Percentiles rank a stretch among this genome's conserved stretches.
Conservation (phyloP, 2,329 filamentous ascomycete genomes). For the Neofusicoccum sp. region DNA sequence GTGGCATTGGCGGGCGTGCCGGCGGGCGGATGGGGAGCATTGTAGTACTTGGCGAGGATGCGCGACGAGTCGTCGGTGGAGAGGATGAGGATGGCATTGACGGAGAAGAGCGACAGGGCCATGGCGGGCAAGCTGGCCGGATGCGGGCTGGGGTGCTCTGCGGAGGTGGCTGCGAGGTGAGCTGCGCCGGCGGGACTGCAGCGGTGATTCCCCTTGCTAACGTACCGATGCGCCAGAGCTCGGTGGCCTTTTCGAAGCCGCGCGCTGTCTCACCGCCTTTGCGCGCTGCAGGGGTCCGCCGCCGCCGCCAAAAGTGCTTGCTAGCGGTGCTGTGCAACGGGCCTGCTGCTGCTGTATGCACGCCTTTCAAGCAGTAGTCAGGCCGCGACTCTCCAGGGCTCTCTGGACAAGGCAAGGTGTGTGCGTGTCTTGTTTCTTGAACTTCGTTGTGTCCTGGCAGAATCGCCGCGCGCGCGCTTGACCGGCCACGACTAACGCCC, state of each 20-base stretch:
- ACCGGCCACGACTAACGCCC: background rate
- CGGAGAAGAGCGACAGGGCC: constrained; percentile 55
- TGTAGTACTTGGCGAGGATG: constrained; percentile 94
- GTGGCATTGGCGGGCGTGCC: constrained; percentile 54
- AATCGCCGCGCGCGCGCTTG: background rate
- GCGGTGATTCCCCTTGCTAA: constrained; percentile 17
- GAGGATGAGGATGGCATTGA: constrained; percentile 47
- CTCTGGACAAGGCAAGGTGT: too few relatives aligned
- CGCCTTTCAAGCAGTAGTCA: too few relatives aligned
- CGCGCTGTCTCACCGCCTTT: constrained; percentile 14
- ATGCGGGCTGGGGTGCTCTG: background rate
- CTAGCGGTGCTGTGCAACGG: background rate
- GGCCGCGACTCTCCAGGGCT: too few relatives aligned
- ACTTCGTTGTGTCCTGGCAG: background rate
- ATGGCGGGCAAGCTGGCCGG: constrained; percentile 6
- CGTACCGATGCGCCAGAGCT: background rate
- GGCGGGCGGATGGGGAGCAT: constrained; percentile 65
- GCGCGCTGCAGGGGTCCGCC: background rate
- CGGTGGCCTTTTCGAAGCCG: constrained; percentile 12
- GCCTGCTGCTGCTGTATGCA: too few relatives aligned
- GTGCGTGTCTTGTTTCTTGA: too few relatives aligned
- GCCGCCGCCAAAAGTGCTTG: background rate
- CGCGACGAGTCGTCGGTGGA: constrained; percentile 82
- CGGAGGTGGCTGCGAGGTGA: background rate
- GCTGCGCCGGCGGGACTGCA: background rate